Conservation (phyloP, 148 eudicot species). For the Silene uniflora region DNA sequence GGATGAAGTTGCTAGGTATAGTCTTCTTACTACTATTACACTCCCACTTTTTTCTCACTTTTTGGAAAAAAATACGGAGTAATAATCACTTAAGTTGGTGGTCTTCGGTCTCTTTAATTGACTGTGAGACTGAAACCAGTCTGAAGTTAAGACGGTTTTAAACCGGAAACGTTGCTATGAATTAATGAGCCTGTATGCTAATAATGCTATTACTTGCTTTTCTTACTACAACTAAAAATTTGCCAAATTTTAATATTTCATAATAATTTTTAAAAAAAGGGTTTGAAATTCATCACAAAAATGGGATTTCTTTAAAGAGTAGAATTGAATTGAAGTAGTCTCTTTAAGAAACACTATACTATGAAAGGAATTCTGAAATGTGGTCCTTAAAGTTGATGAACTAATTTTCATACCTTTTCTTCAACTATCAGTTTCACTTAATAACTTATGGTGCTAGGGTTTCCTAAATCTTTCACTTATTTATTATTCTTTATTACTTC, state of each 20-base stretch:
- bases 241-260: not conserved
- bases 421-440: constrained; percentile 3
- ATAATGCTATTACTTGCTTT: not conserved
- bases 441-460: constrained; percentile 17
- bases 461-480: constrained; percentile 11
- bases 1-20: constrained; percentile 98
- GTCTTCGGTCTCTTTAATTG: not conserved
- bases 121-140: too few species aligned
- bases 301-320: not conserved
- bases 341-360: constrained; percentile 11
- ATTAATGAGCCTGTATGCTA: not conserved
- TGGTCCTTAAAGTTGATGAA: constrained; percentile 17
- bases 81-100: not conserved
- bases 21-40: not conserved
- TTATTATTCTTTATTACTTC: not conserved
- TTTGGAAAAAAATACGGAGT: not conserved
- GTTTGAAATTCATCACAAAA: not conserved
- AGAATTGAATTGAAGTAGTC: not conserved
- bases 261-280: not conserved
- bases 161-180: too few species aligned
- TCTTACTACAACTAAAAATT: not conserved
- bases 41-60: not conserved
- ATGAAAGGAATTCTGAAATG: constrained; percentile 5
- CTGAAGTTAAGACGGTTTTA: too few species aligned
- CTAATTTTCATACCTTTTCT: not conserved